Percentiles rank a stretch among this genome's conserved stretches.
These are phyloP conservation scores for Trifolium pratense DNA, from an alignment of 306 rosid species.

Conservation along the genomic window DNA sequence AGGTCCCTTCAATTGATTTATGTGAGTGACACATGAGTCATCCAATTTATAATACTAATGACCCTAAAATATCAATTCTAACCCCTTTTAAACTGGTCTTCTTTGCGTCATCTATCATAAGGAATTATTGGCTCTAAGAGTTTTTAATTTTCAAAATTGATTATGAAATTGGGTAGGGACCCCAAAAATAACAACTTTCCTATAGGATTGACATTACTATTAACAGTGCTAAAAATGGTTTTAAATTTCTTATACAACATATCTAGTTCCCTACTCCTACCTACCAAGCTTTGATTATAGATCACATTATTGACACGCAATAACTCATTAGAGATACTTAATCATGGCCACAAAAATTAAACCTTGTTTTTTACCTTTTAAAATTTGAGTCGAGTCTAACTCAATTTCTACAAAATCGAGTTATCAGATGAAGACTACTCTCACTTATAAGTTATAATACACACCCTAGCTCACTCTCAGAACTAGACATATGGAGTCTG, in stretches of 20 bases:
- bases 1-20: conserved; percentile 51
- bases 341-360: background rate
- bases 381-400: too few species aligned
- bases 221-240: conserved; percentile 18
- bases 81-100: conserved; percentile 63
- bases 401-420: too few species aligned
- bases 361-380: too few species aligned
- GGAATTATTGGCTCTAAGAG: conserved; percentile 47
- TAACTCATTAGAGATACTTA: background rate
- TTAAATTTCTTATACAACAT: conserved; percentile 8
- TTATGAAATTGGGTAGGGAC: conserved; percentile 52
- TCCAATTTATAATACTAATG: conserved; percentile 43
- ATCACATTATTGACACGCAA: conserved; percentile 4
- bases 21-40: conserved; percentile 72
- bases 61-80: conserved; percentile 43
- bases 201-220: conserved; percentile 49
- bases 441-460: too few species aligned
- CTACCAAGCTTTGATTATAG: background rate
- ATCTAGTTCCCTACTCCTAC: background rate
- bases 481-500: too few species aligned
- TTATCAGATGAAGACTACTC: too few species aligned
- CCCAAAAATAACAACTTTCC: conserved; percentile 38
- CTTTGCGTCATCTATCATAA: conserved; percentile 60
- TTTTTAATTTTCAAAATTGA: conserved; percentile 43
- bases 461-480: too few species aligned